These are phyloP conservation scores for Diplodia corticola DNA, from an alignment of 2,329 filamentous ascomycete genomes.

Conservation along the genomic window DNA sequence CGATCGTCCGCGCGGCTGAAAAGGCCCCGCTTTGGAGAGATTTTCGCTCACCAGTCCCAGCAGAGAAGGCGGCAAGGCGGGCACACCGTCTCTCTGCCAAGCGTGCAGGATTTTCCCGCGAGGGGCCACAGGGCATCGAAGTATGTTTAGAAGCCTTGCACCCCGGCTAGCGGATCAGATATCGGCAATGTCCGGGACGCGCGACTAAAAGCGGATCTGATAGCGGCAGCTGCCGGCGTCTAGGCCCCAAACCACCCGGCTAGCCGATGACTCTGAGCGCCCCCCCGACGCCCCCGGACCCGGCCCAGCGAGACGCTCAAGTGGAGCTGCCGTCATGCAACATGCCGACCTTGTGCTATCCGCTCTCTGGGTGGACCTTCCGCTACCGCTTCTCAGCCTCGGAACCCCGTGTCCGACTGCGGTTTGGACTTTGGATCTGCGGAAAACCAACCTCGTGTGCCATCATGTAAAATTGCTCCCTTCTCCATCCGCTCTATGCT, in stretches of 20 bases:
- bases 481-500: no score
- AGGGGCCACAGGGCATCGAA: not conserved
- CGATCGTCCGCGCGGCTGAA: not conserved
- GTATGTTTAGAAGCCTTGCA: no score
- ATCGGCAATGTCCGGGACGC: slow-evolving; percentile 13
- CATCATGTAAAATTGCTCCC: not conserved
- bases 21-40: not conserved
- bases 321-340: not conserved
- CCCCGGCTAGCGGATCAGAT: slow-evolving; percentile 19
- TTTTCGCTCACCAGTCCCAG: not conserved
- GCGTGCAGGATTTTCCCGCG: not conserved
- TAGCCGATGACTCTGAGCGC: not conserved
- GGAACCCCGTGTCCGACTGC: no score
- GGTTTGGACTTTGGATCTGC: not conserved
- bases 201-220: slow-evolving; percentile 17
- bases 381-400: not conserved
- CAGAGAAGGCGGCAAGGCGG: not conserved
- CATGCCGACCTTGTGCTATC: not conserved
- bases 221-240: not conserved
- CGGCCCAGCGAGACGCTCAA: not conserved
- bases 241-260: not conserved
- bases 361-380: not conserved
- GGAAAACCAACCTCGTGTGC: no score
- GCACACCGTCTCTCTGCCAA: not conserved
- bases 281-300: not conserved